A percentile compares a stretch with the other conserved stretches of the same genome.
Evolutionary conservation across 2,329 filamentous ascomycete species (phyloP).

Genomic region (Phialocephala sp.): DNA sequence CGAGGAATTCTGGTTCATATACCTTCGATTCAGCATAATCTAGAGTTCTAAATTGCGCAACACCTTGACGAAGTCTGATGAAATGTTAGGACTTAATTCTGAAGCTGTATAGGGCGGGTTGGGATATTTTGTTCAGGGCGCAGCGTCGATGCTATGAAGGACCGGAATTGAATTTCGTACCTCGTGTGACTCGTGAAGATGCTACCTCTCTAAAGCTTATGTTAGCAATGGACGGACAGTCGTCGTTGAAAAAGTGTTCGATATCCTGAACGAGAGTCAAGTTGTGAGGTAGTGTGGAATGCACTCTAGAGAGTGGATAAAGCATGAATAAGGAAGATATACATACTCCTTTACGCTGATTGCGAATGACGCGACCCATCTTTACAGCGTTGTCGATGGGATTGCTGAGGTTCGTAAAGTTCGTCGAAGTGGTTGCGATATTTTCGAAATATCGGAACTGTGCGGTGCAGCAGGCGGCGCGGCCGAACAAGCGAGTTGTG

Average conservation of each 20-base stretch:
- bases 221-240: not conserved
- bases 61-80: slow-evolving; percentile 35
- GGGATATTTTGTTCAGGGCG: not conserved
- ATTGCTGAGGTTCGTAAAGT: not conserved
- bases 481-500: not conserved
- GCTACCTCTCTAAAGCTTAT: slow-evolving; percentile 57
- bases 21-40: slow-evolving; percentile 92
- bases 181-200: slow-evolving; percentile 83
- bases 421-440: not conserved
- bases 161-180: slow-evolving; percentile 42
- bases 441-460: not conserved
- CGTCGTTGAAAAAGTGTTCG: too few relatives aligned
- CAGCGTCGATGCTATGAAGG: not conserved
- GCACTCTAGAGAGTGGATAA: too few relatives aligned
- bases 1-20: too few relatives aligned
- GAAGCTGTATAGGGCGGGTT: not conserved
- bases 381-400: slow-evolving; percentile 10
- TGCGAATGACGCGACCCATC: slow-evolving; percentile 67
- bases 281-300: too few relatives aligned
- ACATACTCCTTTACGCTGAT: slow-evolving; percentile 62
- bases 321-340: too few relatives aligned
- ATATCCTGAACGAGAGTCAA: too few relatives aligned
- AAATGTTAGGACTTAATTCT: not conserved
- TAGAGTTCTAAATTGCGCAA: slow-evolving; percentile 77
- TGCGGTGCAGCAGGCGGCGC: not conserved